A percentile compares a stretch with the other conserved stretches of the same genome.
phyloP scores from a whole-genome alignment of 139 green algal genomes.

The Axilococcus clingmanii region DNA sequence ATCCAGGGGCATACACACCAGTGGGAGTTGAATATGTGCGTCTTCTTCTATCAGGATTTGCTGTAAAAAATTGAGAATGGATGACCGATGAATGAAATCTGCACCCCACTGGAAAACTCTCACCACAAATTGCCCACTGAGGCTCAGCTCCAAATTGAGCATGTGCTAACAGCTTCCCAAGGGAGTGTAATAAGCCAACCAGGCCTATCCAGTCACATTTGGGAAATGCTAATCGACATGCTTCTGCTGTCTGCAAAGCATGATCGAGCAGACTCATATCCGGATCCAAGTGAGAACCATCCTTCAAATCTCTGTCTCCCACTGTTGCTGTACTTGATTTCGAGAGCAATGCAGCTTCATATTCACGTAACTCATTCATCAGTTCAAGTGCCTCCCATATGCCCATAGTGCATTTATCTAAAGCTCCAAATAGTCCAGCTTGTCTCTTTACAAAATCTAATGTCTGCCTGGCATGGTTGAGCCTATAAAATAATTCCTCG shows the following conservation, averaged over 20 bases:
- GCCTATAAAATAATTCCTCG: slow-evolving; percentile 65
- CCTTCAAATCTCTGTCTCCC: slow-evolving; percentile 7
- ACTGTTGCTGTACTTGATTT: too few relatives aligned
- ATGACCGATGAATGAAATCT: slow-evolving; percentile 52
- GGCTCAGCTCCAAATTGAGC: slow-evolving; percentile 57
- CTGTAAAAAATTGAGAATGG: slow-evolving; percentile 45
- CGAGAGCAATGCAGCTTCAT: slow-evolving; percentile 58
- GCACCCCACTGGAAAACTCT: slow-evolving; percentile 81
- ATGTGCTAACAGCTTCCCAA: slow-evolving; percentile 82
- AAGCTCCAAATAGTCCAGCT: slow-evolving; percentile 17
- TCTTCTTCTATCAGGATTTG: slow-evolving; percentile 68
- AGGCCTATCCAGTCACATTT: slow-evolving; percentile 74
- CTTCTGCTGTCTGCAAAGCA: slow-evolving; percentile 55
- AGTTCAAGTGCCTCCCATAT: slow-evolving; percentile 65
- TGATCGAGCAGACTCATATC: slow-evolving; percentile 66
- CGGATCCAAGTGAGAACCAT: slow-evolving; percentile 16
- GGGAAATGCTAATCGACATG: slow-evolving; percentile 55
- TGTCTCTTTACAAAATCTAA: slow-evolving; percentile 72
- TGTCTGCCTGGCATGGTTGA: slow-evolving; percentile 76
- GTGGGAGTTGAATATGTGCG: slow-evolving; percentile 33
- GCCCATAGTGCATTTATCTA: slow-evolving; percentile 47
- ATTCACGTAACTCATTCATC: slow-evolving; percentile 58
- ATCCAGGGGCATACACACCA: slow-evolving; percentile 50
- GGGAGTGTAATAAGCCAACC: slow-evolving; percentile 64
- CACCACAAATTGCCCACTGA: slow-evolving; percentile 74